These are phyloP conservation scores for Calonectria ilicicola DNA, from an alignment of 2,329 filamentous ascomycete genomes.

Conservation along the genomic window DNA sequence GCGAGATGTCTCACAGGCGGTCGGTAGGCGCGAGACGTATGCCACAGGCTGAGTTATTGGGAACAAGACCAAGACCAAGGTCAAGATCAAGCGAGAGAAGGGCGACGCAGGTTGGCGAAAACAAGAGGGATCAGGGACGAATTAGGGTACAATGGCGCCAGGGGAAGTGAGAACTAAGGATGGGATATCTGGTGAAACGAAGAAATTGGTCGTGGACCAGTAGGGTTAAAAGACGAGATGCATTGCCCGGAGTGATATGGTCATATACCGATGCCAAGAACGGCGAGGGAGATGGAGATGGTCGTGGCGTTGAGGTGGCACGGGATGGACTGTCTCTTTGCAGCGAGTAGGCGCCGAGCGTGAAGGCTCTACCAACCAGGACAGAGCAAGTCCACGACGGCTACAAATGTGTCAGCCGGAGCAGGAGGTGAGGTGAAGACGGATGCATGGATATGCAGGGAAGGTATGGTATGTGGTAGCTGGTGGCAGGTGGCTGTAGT, in stretches of 20 bases:
- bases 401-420: not conserved
- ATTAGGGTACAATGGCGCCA: not conserved
- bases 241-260: conserved; percentile 5
- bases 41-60: conserved; percentile 10
- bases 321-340: conserved; percentile 3
- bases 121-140: not conserved
- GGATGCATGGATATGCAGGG: not conserved
- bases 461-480: conserved; percentile 6
- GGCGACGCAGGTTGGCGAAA: not conserved
- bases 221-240: conserved; percentile 11
- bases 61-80: not conserved
- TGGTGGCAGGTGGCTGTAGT: conserved; percentile 6
- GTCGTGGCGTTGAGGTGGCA: conserved; percentile 11
- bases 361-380: not conserved
- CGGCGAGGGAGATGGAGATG: conserved; percentile 2
- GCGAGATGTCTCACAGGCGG: not conserved
- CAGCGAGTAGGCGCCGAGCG: not conserved
- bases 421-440: not conserved
- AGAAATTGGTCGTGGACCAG: conserved; percentile 5
- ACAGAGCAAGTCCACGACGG: not conserved
- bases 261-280: conserved; percentile 8
- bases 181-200: conserved; percentile 8
- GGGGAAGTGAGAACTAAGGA: not conserved
- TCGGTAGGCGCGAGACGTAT: not conserved
- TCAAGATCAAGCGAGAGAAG: not conserved